A percentile compares a stretch with the other conserved stretches of the same genome.
Evolutionary conservation across 176 grass and related monocot genomes (phyloP).

Genomic region (Eragrostis nindensis): DNA sequence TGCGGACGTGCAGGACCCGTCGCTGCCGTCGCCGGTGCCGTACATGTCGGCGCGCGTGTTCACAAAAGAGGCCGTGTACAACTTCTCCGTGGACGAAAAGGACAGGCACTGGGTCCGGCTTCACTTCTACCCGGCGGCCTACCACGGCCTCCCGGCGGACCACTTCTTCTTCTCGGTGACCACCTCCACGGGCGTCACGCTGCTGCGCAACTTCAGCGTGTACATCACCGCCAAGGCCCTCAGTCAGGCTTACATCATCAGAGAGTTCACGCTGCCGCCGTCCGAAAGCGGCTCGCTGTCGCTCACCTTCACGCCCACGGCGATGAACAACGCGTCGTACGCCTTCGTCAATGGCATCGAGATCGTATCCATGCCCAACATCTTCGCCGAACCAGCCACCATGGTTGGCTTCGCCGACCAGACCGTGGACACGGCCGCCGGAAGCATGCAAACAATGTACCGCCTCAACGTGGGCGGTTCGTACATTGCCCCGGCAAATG

Average conservation of each 20-base stretch:
- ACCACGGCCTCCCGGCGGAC: conserved; percentile 54
- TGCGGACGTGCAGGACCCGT: conserved; percentile 53
- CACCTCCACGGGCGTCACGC: conserved; percentile 52
- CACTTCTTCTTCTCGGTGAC: conserved; percentile 71
- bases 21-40: conserved; percentile 61
- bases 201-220: conserved; percentile 80
- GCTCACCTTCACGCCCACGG: conserved; percentile 64
- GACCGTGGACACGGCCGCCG: conserved; percentile 29
- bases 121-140: conserved; percentile 75
- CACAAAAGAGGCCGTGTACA: conserved; percentile 60
- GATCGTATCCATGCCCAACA: conserved; percentile 74
- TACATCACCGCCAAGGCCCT: conserved; percentile 73
- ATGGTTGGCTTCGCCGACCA: conserved; percentile 49
- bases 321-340: conserved; percentile 72
- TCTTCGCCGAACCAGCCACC: conserved; percentile 40
- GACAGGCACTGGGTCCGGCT: conserved; percentile 77
- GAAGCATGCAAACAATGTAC: conserved; percentile 64
- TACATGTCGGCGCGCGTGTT: conserved; percentile 83
- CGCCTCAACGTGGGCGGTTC: conserved; percentile 72
- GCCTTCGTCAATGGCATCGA: conserved; percentile 84
- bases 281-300: conserved; percentile 38
- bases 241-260: conserved; percentile 70
- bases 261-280: conserved; percentile 60
- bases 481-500: conserved; percentile 51
- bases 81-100: conserved; percentile 46